A percentile compares a stretch with the other conserved stretches of the same genome.
These are phyloP conservation scores for Cudoniella acicularis DNA, from an alignment of 495 filamentous ascomycete genomes.

Conservation along the genomic window DNA sequence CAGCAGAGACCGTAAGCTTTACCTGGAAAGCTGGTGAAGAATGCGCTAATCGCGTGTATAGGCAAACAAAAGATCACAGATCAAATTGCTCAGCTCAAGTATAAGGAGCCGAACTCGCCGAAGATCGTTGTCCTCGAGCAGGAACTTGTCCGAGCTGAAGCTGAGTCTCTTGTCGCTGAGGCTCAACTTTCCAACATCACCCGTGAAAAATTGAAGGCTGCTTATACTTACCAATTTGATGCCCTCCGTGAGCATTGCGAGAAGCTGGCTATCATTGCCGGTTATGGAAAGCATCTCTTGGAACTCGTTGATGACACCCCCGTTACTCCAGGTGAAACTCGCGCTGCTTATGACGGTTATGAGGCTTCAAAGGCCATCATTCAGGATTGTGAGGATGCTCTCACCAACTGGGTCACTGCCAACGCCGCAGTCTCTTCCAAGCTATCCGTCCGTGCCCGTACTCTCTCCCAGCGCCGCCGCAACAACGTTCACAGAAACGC, in stretches of 20 bases:
- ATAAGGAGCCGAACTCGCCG: constrained; percentile 97
- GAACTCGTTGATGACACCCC: constrained; percentile 95
- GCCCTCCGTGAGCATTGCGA: constrained; percentile 96
- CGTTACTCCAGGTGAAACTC: constrained; percentile 95
- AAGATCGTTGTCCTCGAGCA: constrained; percentile 97
- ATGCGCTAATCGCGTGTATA: constrained; percentile 29
- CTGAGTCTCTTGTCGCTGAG: constrained; percentile 95
- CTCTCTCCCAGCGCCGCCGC: constrained; percentile 78
- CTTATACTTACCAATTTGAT: constrained; percentile 98
- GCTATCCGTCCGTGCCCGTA: constrained; percentile 79
- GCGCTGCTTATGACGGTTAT: constrained; percentile 94
- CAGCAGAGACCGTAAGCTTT: constrained; percentile 84
- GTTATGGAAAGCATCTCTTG: constrained; percentile 93
- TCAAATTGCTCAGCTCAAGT: constrained; percentile 97
- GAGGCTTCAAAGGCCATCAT: constrained; percentile 99
- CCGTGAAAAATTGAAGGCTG: constrained; percentile 97
- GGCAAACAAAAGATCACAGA: constrained; percentile 99
- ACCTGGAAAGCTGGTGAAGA: background rate
- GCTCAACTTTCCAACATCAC: constrained; percentile 99
- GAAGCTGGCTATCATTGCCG: constrained; percentile 96
- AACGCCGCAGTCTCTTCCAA: constrained; percentile 84
- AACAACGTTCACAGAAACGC: constrained; percentile 61
- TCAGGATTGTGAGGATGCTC: constrained; percentile 95
- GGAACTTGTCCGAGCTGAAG: constrained; percentile 96
- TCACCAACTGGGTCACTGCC: constrained; percentile 92